Evolutionary conservation across 1,284 basidiomycete species (phyloP).

Genomic region (Leccinum pseudoinsigne): DNA sequence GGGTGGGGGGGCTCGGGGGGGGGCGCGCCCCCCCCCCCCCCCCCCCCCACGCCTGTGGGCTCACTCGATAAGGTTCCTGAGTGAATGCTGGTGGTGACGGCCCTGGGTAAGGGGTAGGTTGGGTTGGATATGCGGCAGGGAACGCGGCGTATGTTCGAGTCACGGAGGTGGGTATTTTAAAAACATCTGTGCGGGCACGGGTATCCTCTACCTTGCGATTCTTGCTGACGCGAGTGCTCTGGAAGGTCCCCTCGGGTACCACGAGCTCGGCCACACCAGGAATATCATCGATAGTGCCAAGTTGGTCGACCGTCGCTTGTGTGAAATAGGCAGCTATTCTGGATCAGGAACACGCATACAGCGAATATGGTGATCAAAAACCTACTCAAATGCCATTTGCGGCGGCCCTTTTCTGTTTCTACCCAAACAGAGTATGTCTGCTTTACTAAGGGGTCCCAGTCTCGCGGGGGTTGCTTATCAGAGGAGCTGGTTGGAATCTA

Average conservation of each 20-base stretch:
- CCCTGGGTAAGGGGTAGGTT: slow-evolving; percentile 31
- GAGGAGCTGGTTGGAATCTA: slow-evolving; percentile 27
- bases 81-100: slow-evolving; percentile 22
- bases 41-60: slow-evolving; percentile 21
- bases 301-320: slow-evolving; percentile 62
- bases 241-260: slow-evolving; percentile 62
- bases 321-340: slow-evolving; percentile 74
- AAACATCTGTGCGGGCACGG: slow-evolving; percentile 29
- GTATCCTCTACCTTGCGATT: slow-evolving; percentile 37
- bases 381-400: slow-evolving; percentile 80
- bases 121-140: slow-evolving; percentile 41
- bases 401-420: slow-evolving; percentile 56
- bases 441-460: slow-evolving; percentile 74
- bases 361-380: slow-evolving; percentile 18
- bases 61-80: slow-evolving; percentile 27
- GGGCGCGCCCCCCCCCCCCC: too few species aligned
- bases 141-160: slow-evolving; percentile 58
- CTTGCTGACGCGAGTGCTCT: slow-evolving; percentile 59
- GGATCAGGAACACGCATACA: slow-evolving; percentile 14
- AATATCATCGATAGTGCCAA: slow-evolving; percentile 65
- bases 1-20: too few species aligned
- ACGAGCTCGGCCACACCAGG: slow-evolving; percentile 49
- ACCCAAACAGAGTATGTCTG: slow-evolving; percentile 79
- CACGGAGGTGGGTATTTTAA: slow-evolving; percentile 30
- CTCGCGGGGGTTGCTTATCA: slow-evolving; percentile 51